A percentile compares a stretch with the other conserved stretches of the same genome.
Conservation (phyloP, 2,329 filamentous ascomycete species). For the Ascochyta fabae region DNA sequence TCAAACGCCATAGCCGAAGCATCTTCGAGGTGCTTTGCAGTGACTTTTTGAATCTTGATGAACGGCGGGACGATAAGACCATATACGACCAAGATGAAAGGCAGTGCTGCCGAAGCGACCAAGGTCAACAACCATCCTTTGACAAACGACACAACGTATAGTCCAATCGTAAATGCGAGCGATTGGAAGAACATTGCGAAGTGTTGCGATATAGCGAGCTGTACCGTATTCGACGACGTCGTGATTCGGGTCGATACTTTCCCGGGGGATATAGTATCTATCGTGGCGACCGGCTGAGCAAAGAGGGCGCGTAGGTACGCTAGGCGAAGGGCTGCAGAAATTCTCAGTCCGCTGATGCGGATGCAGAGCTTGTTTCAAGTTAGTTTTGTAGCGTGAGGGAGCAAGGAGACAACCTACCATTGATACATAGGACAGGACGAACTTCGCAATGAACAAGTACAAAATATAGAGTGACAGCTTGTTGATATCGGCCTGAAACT, state of each 20-base stretch:
- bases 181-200: conserved; percentile 56
- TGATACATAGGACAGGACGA: conserved; percentile 42
- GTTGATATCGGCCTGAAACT: conserved; percentile 60
- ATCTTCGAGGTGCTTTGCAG: conserved; percentile 40
- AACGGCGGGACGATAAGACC: conserved; percentile 39
- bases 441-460: conserved; percentile 48
- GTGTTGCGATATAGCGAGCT: conserved; percentile 62
- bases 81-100: conserved; percentile 46
- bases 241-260: conserved; percentile 61
- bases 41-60: conserved; percentile 43
- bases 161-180: conserved; percentile 42
- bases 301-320: conserved; percentile 59
- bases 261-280: conserved; percentile 58
- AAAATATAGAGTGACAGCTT: conserved; percentile 37
- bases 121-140: conserved; percentile 61
- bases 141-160: conserved; percentile 57
- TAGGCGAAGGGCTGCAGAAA: conserved; percentile 59
- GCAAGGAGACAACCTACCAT: conserved; percentile 28
- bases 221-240: conserved; percentile 59
- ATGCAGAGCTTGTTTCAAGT: conserved; percentile 51
- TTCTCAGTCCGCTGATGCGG: conserved; percentile 57
- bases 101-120: conserved; percentile 55
- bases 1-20: conserved; percentile 48
- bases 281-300: conserved; percentile 55
- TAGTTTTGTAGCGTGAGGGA: neutral